These are phyloP conservation scores for Passalora sequoiae DNA, from an alignment of 2,329 filamentous ascomycete genomes.

Conservation along the genomic window DNA sequence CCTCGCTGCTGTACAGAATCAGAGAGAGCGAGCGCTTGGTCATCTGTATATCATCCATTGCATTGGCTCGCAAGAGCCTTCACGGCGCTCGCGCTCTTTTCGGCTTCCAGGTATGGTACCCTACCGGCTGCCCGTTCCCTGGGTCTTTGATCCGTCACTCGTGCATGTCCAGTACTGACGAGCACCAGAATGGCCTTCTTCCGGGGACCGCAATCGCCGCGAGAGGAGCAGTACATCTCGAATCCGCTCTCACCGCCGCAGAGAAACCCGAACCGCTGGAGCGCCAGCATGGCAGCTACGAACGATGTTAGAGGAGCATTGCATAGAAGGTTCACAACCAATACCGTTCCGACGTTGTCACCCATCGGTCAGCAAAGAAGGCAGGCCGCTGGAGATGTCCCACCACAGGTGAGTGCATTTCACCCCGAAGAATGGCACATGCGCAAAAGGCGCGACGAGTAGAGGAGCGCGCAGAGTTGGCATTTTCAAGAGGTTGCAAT, in stretches of 20 bases:
- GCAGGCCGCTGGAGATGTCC: slow-evolving; percentile 47
- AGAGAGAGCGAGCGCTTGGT: too few relatives aligned
- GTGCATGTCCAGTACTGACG: too few relatives aligned
- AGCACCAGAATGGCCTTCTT: slow-evolving; percentile 57
- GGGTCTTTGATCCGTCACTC: too few relatives aligned
- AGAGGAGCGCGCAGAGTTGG: too few relatives aligned
- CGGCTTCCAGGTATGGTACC: slow-evolving; percentile 2
- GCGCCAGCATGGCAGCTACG: slow-evolving; percentile 41
- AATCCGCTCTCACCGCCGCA: slow-evolving; percentile 48
- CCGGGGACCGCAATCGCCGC: slow-evolving; percentile 69
- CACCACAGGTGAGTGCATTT: slow-evolving; percentile 28
- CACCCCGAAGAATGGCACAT: too few relatives aligned
- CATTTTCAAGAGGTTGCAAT: too few relatives aligned
- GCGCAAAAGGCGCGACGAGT: too few relatives aligned
- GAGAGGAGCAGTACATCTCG: slow-evolving; percentile 56
- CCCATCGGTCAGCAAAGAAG: slow-evolving; percentile 53
- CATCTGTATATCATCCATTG: too few relatives aligned
- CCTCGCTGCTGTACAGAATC: slow-evolving; percentile 1
- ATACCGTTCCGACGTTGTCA: slow-evolving; percentile 67
- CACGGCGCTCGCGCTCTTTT: neutral
- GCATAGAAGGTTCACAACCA: slow-evolving; percentile 90
- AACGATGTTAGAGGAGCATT: slow-evolving; percentile 70
- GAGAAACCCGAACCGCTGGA: slow-evolving; percentile 32
- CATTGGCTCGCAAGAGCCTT: neutral
- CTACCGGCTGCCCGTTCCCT: slow-evolving; percentile 5